Conservation (phyloP, 1,139 yeast species). For the Geotrichum histeridarum region DNA sequence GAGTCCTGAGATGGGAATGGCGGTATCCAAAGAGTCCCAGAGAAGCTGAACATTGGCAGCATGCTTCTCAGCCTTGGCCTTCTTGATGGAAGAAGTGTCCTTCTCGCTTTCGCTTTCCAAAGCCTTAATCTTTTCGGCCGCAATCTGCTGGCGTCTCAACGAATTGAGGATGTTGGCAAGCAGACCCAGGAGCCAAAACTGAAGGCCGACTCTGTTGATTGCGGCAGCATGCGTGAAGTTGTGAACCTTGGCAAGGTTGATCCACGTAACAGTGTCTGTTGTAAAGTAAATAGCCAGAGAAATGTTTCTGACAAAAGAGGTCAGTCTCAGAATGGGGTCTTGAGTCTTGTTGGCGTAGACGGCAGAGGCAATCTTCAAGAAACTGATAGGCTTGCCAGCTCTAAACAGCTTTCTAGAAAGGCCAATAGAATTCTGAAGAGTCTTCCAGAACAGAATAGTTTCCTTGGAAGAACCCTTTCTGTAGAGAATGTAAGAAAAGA, state of each 20-base stretch:
- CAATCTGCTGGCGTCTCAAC: constrained; percentile 44
- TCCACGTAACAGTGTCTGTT: constrained; percentile 68
- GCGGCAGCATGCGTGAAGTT: constrained; percentile 35
- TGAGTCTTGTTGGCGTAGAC: constrained; percentile 67
- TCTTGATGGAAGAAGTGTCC: constrained; percentile 39
- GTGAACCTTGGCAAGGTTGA: constrained; percentile 43
- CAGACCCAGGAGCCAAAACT: constrained; percentile 77
- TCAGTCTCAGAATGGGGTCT: constrained; percentile 56
- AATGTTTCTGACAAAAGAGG: constrained; percentile 62
- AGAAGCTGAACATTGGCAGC: constrained; percentile 59
- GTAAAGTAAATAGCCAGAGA: constrained; percentile 71
- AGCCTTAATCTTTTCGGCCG: constrained; percentile 38
- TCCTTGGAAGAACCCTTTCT: constrained; percentile 56
- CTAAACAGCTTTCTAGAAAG: constrained; percentile 80
- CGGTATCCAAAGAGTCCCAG: constrained; percentile 74
- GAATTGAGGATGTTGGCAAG: constrained; percentile 58
- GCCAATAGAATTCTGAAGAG: constrained; percentile 55
- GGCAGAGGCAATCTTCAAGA: constrained; percentile 63
- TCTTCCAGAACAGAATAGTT: constrained; percentile 48
- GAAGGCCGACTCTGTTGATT: constrained; percentile 38
- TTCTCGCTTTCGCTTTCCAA: constrained; percentile 32
- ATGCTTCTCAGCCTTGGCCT: constrained; percentile 38
- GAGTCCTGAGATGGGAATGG: constrained; percentile 71
- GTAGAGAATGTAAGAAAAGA: constrained; percentile 58
- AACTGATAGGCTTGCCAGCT: constrained; percentile 75